Conservation (phyloP, 495 filamentous ascomycete genomes). For the Acidiella bohemica region DNA sequence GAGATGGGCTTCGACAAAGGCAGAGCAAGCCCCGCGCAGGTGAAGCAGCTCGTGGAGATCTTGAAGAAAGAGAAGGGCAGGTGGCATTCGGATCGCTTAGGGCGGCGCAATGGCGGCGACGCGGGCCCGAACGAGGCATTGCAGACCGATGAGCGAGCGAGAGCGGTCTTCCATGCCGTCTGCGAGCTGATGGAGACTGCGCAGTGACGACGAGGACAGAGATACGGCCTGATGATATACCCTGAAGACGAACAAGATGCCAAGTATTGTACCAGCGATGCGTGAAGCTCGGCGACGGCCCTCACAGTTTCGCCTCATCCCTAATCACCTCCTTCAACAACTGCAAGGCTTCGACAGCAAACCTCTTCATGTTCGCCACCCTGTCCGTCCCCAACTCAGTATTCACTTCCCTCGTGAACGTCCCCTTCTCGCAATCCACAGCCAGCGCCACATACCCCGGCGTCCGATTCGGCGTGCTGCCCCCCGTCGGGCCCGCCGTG, state of each 20-base stretch:
- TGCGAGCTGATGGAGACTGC: constrained; percentile 17
- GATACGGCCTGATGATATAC: too few species aligned
- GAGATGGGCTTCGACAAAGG: constrained; percentile 12
- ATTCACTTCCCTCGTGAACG: constrained; percentile 38
- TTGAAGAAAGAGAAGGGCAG: constrained; percentile 18
- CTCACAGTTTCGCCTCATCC: constrained; percentile 33
- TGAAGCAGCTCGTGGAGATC: constrained; percentile 14
- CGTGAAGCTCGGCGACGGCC: neutral
- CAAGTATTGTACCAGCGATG: too few species aligned
- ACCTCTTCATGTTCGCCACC: constrained; percentile 47
- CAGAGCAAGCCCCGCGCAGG: constrained; percentile 3
- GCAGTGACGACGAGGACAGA: neutral
- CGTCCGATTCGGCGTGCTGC: constrained; percentile 40
- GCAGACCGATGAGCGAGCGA: constrained; percentile 9
- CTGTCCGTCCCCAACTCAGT: constrained; percentile 39
- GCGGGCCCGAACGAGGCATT: constrained; percentile 10
- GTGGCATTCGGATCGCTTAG: constrained; percentile 17
- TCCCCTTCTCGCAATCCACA: constrained; percentile 37
- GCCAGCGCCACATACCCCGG: constrained; percentile 51
- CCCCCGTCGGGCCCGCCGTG: constrained; percentile 48
- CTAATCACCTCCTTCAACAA: constrained; percentile 44
- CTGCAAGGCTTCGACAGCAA: constrained; percentile 43
- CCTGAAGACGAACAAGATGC: too few species aligned
- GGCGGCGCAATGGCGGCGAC: constrained; percentile 11
- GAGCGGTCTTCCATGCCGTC: constrained; percentile 17